Evolutionary conservation across 164 flowering plant genomes (phyloP), one percentile per base, ranked within the genome.

Genomic region (Umbilicus rupestris): DNA sequence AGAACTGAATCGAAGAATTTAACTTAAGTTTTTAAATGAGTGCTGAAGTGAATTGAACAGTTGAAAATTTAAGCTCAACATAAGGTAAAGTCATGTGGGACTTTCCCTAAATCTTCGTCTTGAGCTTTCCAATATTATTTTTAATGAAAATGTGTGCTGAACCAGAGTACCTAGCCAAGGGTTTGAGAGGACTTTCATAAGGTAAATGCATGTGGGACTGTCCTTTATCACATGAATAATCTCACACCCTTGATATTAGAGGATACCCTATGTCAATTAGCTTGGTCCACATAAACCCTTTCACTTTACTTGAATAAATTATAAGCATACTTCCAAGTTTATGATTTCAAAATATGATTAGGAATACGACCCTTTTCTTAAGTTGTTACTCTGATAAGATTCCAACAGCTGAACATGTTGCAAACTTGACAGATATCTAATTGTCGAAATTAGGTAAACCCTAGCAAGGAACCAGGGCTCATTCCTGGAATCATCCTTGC

Each of bases 211-310:
- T 49, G 26, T 49, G 55, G 55, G 26, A 22, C 26, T 49, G 24
- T 49, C 55, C 55, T 49, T 49, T 49, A 14, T 49, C 55, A 49
- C 26, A 49, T 49, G 55, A 49, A 49, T 49, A 49, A 49, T n/a
- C 55, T 7, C 55, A n/a, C 26, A 41, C 44, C 44, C 12, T 41
- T 41, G 3, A 41, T 41, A 41, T 20, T 49, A 19, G 55, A 49
- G 28, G 26, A 55, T 10, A 28, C 17, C 16, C 59, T 12, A 26
- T 55, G 29, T 6, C n/a, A 9, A 7, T 14, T 55, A 55, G 14
- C 59, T 28, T 55, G 60, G 60, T 55, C 33, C 60, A 55, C 31
- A 55, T 2, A 55, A 12, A 28, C 33, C 22, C 60, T 12, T 28
- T 55, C 33, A 26, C 33, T 55, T 55, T 28, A 12, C 19, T 55